Base-by-base conservation (phyloP, 148 eudicot genomes). In the Amaranthus hypochondriacus region DNA sequence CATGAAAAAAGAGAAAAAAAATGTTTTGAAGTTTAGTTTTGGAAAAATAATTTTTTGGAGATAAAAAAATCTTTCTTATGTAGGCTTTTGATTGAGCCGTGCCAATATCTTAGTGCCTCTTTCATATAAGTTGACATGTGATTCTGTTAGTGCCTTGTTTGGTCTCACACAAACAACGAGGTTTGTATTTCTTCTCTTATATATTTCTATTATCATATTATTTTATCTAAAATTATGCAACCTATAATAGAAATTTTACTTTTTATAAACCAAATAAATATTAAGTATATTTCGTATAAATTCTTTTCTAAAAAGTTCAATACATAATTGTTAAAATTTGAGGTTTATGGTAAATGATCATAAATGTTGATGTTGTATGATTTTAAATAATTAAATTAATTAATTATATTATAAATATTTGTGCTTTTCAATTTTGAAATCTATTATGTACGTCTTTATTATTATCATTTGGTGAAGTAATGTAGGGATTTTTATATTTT, bases 41-140 rank as follows among this genome's bases (percentile, higher is more conserved):
- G 44, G 44, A 0, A 9, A 48, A 56, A 6, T 15, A 54, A 14
- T 6, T 44, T 53, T 9, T 21, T n/a, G 15, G 10, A 18, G 8
- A 3, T 48, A 7, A 15, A 18, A 28, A 14, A 13, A 4, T 60
- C 56, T 15, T 43, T 61, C 13, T 63, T 14, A 4, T 9, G 51
- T 11, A 9, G 61, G 74, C 80, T 69, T 77, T 74, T 83, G 86
- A 83, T 83, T 83, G 86, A 83, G 86, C 83, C 86, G 86, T 74
- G 86, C 86, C 86, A 83, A 83, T 83, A 83, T 83, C 86, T 77
- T 74, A 83, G 63, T 83, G 83, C 75, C 66, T 75, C 83, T 77
- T 83, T 77, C 83, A 79, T 76, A 4, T 63, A 44, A 7, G 4
- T 56, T 46, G 46, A 13, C 46, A 70, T 70, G 63, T 55, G 46